Conservation (phyloP, 75 land plant genomes). For the Cunninghamia lanceolata region DNA sequence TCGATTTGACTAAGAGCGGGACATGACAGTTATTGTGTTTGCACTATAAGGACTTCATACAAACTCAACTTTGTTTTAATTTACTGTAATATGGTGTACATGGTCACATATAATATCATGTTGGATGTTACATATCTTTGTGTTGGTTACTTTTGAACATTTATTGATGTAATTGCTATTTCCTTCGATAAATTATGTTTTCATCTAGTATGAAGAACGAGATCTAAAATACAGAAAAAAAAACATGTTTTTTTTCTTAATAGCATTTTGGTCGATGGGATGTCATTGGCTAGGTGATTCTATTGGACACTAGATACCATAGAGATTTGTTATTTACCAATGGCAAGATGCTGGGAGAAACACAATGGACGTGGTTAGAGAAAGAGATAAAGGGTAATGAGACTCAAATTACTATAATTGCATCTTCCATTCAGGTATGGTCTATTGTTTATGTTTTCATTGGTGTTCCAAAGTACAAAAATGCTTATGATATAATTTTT, state of each 20-base stretch:
- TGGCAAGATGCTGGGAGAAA: constrained; percentile 61
- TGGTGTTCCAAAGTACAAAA: background rate
- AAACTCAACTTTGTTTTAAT: background rate
- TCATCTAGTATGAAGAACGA: background rate
- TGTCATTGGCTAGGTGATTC: constrained; percentile 60
- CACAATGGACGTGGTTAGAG: constrained; percentile 84
- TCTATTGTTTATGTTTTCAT: background rate
- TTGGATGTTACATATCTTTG: background rate
- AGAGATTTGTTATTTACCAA: constrained; percentile 70
- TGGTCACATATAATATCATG: background rate
- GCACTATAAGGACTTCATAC: background rate
- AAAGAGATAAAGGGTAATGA: constrained; percentile 52
- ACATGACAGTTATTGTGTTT: background rate
- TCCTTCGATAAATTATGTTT: background rate
- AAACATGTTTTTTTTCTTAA: no score
- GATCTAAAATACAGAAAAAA: background rate
- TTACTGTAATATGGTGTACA: background rate
- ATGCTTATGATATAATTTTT: background rate
- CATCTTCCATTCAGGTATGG: constrained; percentile 83
- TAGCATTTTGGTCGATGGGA: background rate
- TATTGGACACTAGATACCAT: constrained; percentile 88
- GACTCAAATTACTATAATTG: constrained; percentile 74
- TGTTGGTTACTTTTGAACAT: background rate
- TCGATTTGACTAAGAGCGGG: no score
- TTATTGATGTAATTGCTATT: background rate